A percentile compares a stretch with the other conserved stretches of the same genome.
Evolutionary conservation across 129 eudicot species (phyloP).

Genomic region (Gnaphalium uliginosum): DNA sequence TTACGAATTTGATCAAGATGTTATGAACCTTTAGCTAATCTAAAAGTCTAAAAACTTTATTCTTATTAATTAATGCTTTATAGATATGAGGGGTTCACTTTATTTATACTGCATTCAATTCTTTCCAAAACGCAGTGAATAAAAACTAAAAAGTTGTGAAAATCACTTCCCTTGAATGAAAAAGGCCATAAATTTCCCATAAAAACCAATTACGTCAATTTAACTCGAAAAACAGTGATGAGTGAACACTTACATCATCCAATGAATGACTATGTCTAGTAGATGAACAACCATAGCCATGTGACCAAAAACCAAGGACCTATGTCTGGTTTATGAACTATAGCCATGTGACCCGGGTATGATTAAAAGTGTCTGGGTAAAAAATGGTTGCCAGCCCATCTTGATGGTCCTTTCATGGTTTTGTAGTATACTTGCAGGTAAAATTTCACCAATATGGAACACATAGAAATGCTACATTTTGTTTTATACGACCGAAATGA

Average conservation of each 20-base stretch:
- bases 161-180: not conserved
- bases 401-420: constrained; percentile 7
- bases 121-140: not conserved
- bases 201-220: too few relatives aligned
- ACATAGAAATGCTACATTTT: not conserved
- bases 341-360: constrained; percentile 5
- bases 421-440: not conserved
- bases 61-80: too few relatives aligned
- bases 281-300: not conserved
- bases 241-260: not conserved
- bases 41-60: too few relatives aligned
- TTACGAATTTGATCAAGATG: too few relatives aligned
- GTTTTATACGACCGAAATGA: not conserved
- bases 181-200: not conserved
- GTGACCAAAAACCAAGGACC: constrained; percentile 2
- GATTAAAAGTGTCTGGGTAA: constrained; percentile 5
- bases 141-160: not conserved
- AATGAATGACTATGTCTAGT: not conserved
- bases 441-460: not conserved
- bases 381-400: constrained; percentile 1
- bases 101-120: not conserved
- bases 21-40: too few relatives aligned
- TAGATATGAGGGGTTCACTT: too few relatives aligned
- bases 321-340: constrained; percentile 1
- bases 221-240: too few relatives aligned